Evolutionary conservation across 148 eudicot genomes (phyloP), one percentile per base, ranked within the genome.

Genomic region (Vaccinium corymbosum): DNA sequence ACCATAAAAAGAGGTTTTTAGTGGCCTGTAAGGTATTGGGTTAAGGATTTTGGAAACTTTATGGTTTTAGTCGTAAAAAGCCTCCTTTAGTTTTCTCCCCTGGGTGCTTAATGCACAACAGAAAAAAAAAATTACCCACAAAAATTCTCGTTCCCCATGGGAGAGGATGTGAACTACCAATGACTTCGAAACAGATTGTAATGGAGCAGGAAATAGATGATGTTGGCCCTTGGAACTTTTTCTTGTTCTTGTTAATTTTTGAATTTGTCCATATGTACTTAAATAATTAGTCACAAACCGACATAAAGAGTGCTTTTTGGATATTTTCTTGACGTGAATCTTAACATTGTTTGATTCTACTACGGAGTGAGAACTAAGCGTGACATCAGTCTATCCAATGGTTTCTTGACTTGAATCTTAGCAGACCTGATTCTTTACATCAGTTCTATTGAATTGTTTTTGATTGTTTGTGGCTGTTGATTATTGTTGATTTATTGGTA

Each of bases 181-280:
- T 74, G 52, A 42, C 46, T 74, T 74, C 27, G 19, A 3, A 74
- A 74, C 42, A 46, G 78, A 46, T 74, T 51, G 22, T 42, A 74
- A 74, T 74, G 50, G 78, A 42, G 78, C 78, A 35, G n/a, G 49
- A 35, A 42, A 74, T 48, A 42, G 50, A 74, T 74, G 78, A 42
- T 74, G 49, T 19, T 74, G 51, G 25, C 78, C 12, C 12, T 74
- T 17, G 78, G 50, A 4, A 74, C 78, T 38, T 74, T 74, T 42
- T 32, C 75, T 14, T 71, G 75, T 71, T 71, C 19, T 32, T 35
- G 3, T 0, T 71, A 6, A 71, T 46, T 35, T 71, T 71, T 35
- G 48, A 74, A 74, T 46, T 13, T 71, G 76, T 71, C 35, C 6
- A 11, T 42, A 42, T 74, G 22, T 4, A 19, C 78, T 46, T 42